Percentiles rank a stretch among this genome's conserved stretches.
Evolutionary conservation across 345 rosid genomes (phyloP).

Genomic region (Linum trigynum): DNA sequence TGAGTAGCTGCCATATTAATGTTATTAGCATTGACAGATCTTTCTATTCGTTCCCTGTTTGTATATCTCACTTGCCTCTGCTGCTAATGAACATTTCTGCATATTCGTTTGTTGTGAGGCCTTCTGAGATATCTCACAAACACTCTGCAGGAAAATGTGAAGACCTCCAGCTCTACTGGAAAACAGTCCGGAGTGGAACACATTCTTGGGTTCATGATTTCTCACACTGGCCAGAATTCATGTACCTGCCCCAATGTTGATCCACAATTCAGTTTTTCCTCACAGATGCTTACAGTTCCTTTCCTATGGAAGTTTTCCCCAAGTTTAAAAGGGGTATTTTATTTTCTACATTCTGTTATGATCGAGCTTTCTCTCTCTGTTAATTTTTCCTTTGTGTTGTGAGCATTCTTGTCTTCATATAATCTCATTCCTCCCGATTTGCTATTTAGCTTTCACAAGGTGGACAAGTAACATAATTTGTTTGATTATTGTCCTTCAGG

Average conservation of each 20-base stretch:
- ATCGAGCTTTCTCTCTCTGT: background rate
- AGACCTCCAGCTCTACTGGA: slow-evolving; percentile 17
- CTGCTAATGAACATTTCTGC: background rate
- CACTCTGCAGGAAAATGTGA: slow-evolving; percentile 47
- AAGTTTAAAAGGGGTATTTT: slow-evolving; percentile 57
- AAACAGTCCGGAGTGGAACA: slow-evolving; percentile 52
- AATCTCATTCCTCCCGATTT: background rate
- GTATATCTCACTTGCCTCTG: background rate
- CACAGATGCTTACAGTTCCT: slow-evolving; percentile 83
- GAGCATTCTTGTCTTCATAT: background rate
- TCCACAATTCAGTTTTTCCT: slow-evolving; percentile 64
- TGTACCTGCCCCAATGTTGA: slow-evolving; percentile 61
- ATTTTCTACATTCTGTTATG: slow-evolving; percentile 5
- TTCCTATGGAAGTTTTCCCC: slow-evolving; percentile 79
- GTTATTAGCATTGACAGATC: no score
- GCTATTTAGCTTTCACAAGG: background rate
- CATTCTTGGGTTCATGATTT: slow-evolving; percentile 42
- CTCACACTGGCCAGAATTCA: slow-evolving; percentile 56
- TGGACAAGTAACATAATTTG: background rate
- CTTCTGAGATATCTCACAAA: background rate
- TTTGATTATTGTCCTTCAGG: slow-evolving; percentile 36
- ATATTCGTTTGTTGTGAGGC: background rate
- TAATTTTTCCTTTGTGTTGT: background rate
- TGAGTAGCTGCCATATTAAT: no score
- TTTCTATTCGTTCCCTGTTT: background rate